These are phyloP conservation scores for Corynascus novoguineensis DNA, from an alignment of 495 filamentous ascomycete species.

Conservation along the genomic window DNA sequence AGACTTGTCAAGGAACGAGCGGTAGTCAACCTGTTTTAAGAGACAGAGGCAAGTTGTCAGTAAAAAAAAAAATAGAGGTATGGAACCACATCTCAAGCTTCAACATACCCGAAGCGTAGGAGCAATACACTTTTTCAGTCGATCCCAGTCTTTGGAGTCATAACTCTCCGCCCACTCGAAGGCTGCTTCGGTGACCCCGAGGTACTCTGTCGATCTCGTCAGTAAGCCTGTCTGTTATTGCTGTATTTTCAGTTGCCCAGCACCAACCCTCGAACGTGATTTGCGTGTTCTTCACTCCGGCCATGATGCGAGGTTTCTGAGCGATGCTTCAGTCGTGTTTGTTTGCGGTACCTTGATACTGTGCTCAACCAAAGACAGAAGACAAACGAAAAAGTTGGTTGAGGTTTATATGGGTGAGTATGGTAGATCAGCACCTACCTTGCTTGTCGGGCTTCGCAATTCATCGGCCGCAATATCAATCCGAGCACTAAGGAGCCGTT, in stretches of 20 bases:
- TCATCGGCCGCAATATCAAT: too few species aligned
- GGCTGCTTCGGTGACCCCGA: conserved; percentile 45
- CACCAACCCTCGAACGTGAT: conserved; percentile 33
- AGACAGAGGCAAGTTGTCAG: background rate
- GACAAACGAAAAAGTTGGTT: background rate
- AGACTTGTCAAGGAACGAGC: conserved; percentile 62
- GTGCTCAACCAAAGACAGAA: background rate
- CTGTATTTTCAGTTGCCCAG: background rate
- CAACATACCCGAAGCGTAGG: conserved; percentile 55
- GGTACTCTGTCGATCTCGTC: conserved; percentile 39
- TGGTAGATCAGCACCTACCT: too few species aligned
- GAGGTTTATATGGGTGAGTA: too few species aligned
- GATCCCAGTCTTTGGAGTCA: conserved; percentile 74
- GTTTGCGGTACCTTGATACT: background rate
- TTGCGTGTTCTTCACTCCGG: conserved; percentile 21
- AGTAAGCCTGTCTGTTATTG: background rate
- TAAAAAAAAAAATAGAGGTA: background rate
- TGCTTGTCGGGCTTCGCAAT: too few species aligned
- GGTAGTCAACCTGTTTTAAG: conserved; percentile 66
- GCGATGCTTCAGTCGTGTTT: background rate
- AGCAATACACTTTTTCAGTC: conserved; percentile 64
- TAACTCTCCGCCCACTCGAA: conserved; percentile 84
- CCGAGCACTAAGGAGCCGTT: too few species aligned
- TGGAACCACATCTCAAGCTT: background rate
- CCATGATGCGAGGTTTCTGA: conserved; percentile 20